Evolutionary conservation across 2,329 filamentous ascomycete species (phyloP).

Genomic region (Phialophora verrucosa): DNA sequence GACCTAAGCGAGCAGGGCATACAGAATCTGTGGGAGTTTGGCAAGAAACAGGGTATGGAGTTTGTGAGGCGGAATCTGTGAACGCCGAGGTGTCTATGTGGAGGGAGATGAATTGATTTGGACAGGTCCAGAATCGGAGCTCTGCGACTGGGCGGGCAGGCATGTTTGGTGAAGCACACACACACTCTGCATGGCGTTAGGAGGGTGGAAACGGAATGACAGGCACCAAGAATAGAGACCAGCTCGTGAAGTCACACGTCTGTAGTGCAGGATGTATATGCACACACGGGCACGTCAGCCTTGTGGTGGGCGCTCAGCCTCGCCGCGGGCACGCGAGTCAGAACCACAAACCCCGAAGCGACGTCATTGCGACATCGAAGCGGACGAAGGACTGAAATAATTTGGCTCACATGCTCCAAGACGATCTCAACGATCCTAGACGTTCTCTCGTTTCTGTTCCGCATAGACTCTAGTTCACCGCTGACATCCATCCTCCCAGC

Average conservation of each 20-base stretch:
- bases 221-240: conserved; percentile 20
- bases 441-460: neutral
- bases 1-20: conserved; percentile 95
- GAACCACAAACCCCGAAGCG: conserved; percentile 15
- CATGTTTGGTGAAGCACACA: neutral
- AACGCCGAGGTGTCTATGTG: neutral
- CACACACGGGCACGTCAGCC: neutral
- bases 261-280: neutral
- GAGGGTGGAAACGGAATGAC: conserved; percentile 2
- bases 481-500: conserved; percentile 26
- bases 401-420: neutral
- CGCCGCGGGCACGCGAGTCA: neutral
- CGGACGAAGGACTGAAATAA: neutral
- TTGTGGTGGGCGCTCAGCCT: conserved; percentile 15
- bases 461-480: neutral
- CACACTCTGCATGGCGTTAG: conserved; percentile 24
- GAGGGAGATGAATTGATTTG: neutral
- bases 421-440: neutral
- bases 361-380: conserved; percentile 19
- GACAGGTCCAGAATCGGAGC: neutral
- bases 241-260: neutral
- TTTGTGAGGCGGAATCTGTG: conserved; percentile 72
- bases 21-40: conserved; percentile 91
- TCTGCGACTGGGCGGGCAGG: neutral
- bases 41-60: conserved; percentile 88